Conservation (phyloP, 495 filamentous ascomycete genomes). For the Penicillium canescens region DNA sequence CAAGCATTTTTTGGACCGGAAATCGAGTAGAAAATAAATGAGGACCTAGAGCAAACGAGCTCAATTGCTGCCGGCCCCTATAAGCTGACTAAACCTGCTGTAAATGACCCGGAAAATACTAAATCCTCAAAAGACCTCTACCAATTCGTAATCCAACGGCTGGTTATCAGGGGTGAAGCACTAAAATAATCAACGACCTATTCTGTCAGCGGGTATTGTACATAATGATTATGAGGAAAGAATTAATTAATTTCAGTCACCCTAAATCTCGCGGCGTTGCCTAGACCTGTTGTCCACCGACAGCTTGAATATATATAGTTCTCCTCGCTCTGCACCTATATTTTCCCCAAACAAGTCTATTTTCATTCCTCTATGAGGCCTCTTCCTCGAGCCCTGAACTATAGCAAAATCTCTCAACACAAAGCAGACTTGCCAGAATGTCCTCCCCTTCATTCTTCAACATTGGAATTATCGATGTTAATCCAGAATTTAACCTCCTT, state of each 20-base stretch:
- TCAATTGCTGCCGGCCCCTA: neutral
- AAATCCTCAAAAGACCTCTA: neutral
- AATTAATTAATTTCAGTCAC: neutral
- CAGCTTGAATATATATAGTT: neutral
- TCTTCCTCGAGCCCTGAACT: neutral
- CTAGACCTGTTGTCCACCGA: neutral
- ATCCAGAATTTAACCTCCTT: neutral
- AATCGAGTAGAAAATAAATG: neutral
- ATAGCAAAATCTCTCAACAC: neutral
- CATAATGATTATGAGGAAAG: neutral
- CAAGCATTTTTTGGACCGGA: neutral
- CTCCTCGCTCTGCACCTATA: neutral
- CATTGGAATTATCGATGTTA: neutral
- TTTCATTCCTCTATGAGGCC: neutral
- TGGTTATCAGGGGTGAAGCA: neutral
- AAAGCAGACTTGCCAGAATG: conserved; percentile 1
- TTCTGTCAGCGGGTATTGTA: neutral
- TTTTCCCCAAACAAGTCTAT: neutral
- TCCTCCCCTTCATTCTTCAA: neutral
- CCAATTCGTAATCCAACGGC: neutral
- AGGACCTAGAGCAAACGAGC: neutral
- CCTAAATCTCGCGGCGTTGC: neutral
- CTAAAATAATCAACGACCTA: neutral
- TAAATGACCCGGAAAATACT: conserved; percentile 1
- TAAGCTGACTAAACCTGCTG: neutral